Conservation (phyloP, 768 basidiomycete genomes). For the Scleroderma citrinum region DNA sequence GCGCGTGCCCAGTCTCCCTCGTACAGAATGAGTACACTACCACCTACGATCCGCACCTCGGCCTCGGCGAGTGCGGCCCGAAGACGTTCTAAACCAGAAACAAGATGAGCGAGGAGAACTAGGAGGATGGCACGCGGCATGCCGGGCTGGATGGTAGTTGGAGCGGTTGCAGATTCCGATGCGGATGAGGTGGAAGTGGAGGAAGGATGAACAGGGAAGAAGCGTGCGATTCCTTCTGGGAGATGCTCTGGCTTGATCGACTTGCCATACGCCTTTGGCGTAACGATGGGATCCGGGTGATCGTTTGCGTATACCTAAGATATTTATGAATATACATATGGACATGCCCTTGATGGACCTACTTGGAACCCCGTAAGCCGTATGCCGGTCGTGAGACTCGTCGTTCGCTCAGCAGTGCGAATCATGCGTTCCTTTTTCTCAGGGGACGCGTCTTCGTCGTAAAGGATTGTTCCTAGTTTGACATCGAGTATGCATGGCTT, state of each 20-base stretch:
- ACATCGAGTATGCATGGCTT: conserved; percentile 88
- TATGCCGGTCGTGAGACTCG: conserved; percentile 70
- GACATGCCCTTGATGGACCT: conserved; percentile 9
- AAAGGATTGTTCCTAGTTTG: conserved; percentile 90
- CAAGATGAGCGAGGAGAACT: conserved; percentile 51
- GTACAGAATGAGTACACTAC: conserved; percentile 78
- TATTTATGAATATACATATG: neutral
- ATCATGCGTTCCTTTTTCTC: conserved; percentile 82
- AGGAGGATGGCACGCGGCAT: conserved; percentile 51
- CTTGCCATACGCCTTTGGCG: conserved; percentile 75
- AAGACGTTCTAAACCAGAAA: conserved; percentile 48
- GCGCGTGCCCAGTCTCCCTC: conserved; percentile 51
- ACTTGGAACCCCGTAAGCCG: conserved; percentile 91
- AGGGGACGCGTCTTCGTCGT: conserved; percentile 56
- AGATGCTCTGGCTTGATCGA: conserved; percentile 64
- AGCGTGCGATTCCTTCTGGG: conserved; percentile 66
- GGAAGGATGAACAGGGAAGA: conserved; percentile 57
- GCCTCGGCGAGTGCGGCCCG: conserved; percentile 41
- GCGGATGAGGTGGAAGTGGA: conserved; percentile 4
- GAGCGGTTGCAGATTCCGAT: conserved; percentile 6
- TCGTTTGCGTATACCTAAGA: conserved; percentile 66
- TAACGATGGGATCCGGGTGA: conserved; percentile 49
- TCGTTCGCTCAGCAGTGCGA: conserved; percentile 61
- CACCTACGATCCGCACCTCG: conserved; percentile 78
- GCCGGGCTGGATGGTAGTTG: conserved; percentile 29